Conservation (phyloP, 257 asterid genomes). For the Parsonsia alboflavescens region DNA sequence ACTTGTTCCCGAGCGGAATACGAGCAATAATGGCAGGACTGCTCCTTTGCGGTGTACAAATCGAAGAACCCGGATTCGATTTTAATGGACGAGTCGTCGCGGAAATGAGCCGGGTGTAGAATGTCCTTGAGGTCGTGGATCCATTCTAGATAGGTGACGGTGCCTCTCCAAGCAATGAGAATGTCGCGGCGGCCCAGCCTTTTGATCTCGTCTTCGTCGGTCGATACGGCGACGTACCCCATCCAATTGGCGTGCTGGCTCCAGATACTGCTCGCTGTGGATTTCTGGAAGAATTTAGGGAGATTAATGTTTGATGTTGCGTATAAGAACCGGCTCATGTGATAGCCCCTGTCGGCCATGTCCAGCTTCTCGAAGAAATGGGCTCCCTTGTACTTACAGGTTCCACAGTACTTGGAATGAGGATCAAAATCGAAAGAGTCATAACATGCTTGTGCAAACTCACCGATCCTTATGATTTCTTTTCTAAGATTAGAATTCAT, state of each 20-base stretch:
- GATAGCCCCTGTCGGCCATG: slow-evolving; percentile 54
- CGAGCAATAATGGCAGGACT: slow-evolving; percentile 41
- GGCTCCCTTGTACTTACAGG: slow-evolving; percentile 51
- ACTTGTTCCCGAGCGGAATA: slow-evolving; percentile 70
- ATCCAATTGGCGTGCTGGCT: slow-evolving; percentile 84
- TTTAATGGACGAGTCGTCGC: slow-evolving; percentile 55
- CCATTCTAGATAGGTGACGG: slow-evolving; percentile 83
- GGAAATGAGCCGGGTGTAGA: slow-evolving; percentile 66
- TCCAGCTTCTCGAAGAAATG: slow-evolving; percentile 49
- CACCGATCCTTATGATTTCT: slow-evolving; percentile 65
- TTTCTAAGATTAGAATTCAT: slow-evolving; percentile 53
- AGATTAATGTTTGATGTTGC: slow-evolving; percentile 74
- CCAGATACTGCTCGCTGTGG: slow-evolving; percentile 49
- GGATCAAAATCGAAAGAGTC: slow-evolving; percentile 85
- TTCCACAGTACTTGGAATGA: slow-evolving; percentile 74
- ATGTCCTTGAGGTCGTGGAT: slow-evolving; percentile 70
- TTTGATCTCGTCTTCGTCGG: slow-evolving; percentile 44
- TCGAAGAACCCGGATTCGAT: slow-evolving; percentile 77
- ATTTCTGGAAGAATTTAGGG: slow-evolving; percentile 61
- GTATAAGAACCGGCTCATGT: slow-evolving; percentile 48
- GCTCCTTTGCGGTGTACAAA: slow-evolving; percentile 60
- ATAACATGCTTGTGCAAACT: slow-evolving; percentile 72
- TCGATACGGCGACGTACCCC: slow-evolving; percentile 71
- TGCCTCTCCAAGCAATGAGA: slow-evolving; percentile 76
- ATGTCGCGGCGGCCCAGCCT: slow-evolving; percentile 73